Evolutionary conservation across 805 yeast genomes (phyloP).

Genomic region (Candida methanosorbosa): DNA sequence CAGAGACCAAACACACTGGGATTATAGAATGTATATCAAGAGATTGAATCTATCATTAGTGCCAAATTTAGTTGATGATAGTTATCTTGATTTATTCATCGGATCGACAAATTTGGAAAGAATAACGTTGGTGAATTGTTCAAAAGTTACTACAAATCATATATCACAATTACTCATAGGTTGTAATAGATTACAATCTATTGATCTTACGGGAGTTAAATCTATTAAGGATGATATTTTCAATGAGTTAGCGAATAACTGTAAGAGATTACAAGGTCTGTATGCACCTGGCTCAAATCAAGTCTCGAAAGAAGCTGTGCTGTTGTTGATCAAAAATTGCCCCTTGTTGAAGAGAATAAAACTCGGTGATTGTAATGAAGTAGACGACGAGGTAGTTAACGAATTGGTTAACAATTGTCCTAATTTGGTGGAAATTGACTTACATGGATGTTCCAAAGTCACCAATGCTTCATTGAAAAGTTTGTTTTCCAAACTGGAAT

Average conservation of each 20-base stretch:
- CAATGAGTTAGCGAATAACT: conserved; percentile 54
- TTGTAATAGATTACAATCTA: conserved; percentile 69
- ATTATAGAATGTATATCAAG: conserved; percentile 61
- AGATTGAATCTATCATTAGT: conserved; percentile 75
- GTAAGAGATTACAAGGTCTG: conserved; percentile 77
- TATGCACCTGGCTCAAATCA: conserved; percentile 78
- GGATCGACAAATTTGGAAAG: conserved; percentile 78
- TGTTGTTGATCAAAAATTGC: conserved; percentile 50
- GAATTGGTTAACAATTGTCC: conserved; percentile 66
- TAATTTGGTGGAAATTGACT: conserved; percentile 79
- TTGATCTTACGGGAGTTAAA: conserved; percentile 77
- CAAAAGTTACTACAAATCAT: conserved; percentile 50
- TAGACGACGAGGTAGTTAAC: conserved; percentile 55
- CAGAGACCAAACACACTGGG: conserved; percentile 45
- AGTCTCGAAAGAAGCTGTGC: conserved; percentile 60
- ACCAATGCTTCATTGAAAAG: conserved; percentile 52
- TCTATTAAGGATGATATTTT: conserved; percentile 66
- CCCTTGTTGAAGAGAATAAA: conserved; percentile 76
- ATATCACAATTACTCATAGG: conserved; percentile 52
- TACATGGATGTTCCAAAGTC: conserved; percentile 72
- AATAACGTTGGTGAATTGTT: conserved; percentile 76
- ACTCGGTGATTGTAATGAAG: conserved; percentile 58
- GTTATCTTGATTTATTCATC: conserved; percentile 46
- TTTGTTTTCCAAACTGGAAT: conserved; percentile 55
- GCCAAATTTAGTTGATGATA: conserved; percentile 58